phyloP scores from a whole-genome alignment of 2,329 filamentous ascomycete species.

The Colletotrichum caudatum region DNA sequence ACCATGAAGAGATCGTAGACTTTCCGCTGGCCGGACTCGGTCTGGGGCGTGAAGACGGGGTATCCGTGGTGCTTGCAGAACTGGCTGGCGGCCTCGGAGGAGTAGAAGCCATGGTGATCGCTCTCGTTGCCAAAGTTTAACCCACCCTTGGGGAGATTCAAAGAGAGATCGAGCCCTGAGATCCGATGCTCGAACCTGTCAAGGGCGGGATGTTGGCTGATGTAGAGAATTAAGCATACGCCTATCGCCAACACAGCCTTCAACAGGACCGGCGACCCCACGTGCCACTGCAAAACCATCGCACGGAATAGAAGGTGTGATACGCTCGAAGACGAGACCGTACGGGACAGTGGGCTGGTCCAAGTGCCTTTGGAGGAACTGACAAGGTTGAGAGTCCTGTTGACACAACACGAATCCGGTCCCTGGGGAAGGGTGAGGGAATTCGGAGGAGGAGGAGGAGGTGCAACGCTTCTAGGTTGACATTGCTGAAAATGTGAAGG shows the following conservation, averaged over 20 bases:
- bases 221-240: slow-evolving; percentile 29
- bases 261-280: slow-evolving; percentile 22
- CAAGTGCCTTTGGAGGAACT: not conserved
- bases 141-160: slow-evolving; percentile 29
- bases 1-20: slow-evolving; percentile 73
- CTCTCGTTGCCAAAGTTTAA: slow-evolving; percentile 24
- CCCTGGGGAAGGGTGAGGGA: not conserved
- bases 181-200: slow-evolving; percentile 39
- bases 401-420: not conserved
- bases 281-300: slow-evolving; percentile 36
- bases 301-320: not conserved
- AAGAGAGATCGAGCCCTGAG: slow-evolving; percentile 26
- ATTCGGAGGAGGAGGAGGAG: not conserved
- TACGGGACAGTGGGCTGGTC: not conserved
- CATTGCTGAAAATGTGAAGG: not conserved
- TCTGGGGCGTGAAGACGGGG: slow-evolving; percentile 46
- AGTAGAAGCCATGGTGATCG: slow-evolving; percentile 45
- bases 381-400: not conserved
- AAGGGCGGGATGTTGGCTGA: slow-evolving; percentile 37
- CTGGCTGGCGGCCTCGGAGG: slow-evolving; percentile 46
- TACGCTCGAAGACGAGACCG: not conserved
- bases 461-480: not conserved
- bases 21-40: slow-evolving; percentile 54
- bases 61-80: slow-evolving; percentile 52
- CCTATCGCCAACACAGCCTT: slow-evolving; percentile 24